Conservation (phyloP, 768 basidiomycete species). For the Lyophyllum decastes region DNA sequence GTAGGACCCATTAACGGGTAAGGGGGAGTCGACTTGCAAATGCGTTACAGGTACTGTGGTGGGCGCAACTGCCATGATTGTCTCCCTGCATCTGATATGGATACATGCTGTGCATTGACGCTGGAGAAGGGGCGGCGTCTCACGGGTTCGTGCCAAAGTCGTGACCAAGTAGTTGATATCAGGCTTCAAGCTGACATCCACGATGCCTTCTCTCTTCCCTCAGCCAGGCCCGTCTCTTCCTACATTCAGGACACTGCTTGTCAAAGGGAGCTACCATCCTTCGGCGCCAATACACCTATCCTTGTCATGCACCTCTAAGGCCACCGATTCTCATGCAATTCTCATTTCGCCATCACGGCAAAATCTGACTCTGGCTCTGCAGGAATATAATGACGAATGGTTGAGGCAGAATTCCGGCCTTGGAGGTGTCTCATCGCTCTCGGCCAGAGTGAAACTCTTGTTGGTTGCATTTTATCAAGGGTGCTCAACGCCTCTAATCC, state of each 20-base stretch:
- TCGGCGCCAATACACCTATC: conserved; percentile 73
- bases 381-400: conserved; percentile 56
- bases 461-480: conserved; percentile 35
- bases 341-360: conserved; percentile 56
- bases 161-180: neutral
- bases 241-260: conserved; percentile 54
- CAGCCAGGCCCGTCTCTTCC: conserved; percentile 48
- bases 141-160: neutral
- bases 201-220: conserved; percentile 35
- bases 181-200: neutral
- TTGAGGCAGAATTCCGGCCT: conserved; percentile 41
- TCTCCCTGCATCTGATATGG: neutral
- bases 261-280: conserved; percentile 63
- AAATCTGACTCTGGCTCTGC: conserved; percentile 41
- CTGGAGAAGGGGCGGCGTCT: neutral
- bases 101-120: conserved; percentile 5
- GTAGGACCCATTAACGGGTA: conserved; percentile 6
- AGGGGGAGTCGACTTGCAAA: neutral
- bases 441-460: conserved; percentile 56
- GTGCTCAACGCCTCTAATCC: conserved; percentile 2
- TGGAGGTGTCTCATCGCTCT: conserved; percentile 35
- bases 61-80: neutral
- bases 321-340: conserved; percentile 35
- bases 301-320: conserved; percentile 45
- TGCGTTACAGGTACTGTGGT: neutral